Evolutionary conservation across 129 eudicot species (phyloP).

Genomic region (Ambrosia trifida): DNA sequence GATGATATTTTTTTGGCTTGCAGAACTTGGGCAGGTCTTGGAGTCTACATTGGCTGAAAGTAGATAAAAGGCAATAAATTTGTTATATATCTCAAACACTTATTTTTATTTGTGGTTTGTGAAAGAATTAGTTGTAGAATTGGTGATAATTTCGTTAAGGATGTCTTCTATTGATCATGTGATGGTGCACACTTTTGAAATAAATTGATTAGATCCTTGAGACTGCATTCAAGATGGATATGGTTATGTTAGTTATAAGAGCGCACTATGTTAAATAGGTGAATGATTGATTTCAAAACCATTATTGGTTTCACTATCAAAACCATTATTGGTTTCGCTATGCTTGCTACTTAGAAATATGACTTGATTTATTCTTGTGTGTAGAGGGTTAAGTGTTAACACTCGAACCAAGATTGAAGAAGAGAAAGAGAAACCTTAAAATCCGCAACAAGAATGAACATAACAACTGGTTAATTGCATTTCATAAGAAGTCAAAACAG

Average conservation of each 20-base stretch:
- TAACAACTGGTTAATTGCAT: background rate
- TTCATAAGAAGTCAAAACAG: too few species aligned
- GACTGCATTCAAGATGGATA: constrained; percentile 99
- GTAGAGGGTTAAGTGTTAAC: constrained; percentile 64
- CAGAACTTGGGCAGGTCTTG: too few species aligned
- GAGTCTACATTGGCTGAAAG: too few species aligned
- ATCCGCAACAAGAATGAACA: constrained; percentile 85
- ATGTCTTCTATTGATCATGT: too few species aligned
- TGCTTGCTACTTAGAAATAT: background rate
- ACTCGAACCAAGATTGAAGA: constrained; percentile 84
- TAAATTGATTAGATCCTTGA: constrained; percentile 65
- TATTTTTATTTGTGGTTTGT: too few species aligned
- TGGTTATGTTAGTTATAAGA: constrained; percentile 87
- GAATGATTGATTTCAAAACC: background rate
- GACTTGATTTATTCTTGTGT: constrained; percentile 10
- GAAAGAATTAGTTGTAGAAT: too few species aligned
- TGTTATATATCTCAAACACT: too few species aligned
- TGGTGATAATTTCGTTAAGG: too few species aligned
- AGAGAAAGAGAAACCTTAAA: constrained; percentile 94
- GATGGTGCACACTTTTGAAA: background rate
- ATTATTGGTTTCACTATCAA: too few species aligned
- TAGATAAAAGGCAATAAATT: too few species aligned
- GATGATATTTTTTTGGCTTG: too few species aligned
- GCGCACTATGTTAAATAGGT: constrained; percentile 97
- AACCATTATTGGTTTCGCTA: background rate